Conservation (phyloP, 129 eudicot species). For the Rutidosis leptorrhynchoides region DNA sequence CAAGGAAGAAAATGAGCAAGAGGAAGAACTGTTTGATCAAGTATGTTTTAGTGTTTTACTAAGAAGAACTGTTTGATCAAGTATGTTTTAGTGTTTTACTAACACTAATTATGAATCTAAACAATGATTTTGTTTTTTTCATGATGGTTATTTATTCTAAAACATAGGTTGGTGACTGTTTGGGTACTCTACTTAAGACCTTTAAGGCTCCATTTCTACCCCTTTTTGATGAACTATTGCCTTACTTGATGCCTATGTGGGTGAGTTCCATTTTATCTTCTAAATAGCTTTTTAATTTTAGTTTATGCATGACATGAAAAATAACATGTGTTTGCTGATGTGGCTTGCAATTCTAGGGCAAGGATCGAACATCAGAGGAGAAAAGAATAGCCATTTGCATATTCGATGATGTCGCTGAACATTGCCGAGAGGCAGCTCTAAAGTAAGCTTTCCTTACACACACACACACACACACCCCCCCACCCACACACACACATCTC, state of each 20-base stretch:
- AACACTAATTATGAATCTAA: neutral
- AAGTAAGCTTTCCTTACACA: slow-evolving; percentile 61
- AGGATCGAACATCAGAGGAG: slow-evolving; percentile 91
- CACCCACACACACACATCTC: no score
- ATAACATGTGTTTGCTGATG: slow-evolving; percentile 3
- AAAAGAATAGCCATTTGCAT: slow-evolving; percentile 92
- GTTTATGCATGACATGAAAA: neutral
- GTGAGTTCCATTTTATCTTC: slow-evolving; percentile 42
- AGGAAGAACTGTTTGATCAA: slow-evolving; percentile 92
- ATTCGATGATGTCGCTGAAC: slow-evolving; percentile 96
- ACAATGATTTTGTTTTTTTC: neutral
- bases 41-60: slow-evolving; percentile 38
- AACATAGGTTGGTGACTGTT: slow-evolving; percentile 81
- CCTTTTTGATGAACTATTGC: slow-evolving; percentile 51
- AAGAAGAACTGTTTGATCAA: slow-evolving; percentile 92
- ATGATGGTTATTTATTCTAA: neutral
- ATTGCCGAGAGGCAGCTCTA: slow-evolving; percentile 85
- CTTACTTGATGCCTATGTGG: slow-evolving; percentile 71
- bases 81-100: slow-evolving; percentile 38
- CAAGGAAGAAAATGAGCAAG: slow-evolving; percentile 91
- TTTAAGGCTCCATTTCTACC: slow-evolving; percentile 59
- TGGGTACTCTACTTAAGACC: slow-evolving; percentile 55
- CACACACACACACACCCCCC: no score
- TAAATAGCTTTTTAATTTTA: neutral
- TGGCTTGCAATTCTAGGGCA: slow-evolving; percentile 48